Base-by-base conservation (phyloP, 805 yeast genomes). In the Peterozyma toletana region DNA sequence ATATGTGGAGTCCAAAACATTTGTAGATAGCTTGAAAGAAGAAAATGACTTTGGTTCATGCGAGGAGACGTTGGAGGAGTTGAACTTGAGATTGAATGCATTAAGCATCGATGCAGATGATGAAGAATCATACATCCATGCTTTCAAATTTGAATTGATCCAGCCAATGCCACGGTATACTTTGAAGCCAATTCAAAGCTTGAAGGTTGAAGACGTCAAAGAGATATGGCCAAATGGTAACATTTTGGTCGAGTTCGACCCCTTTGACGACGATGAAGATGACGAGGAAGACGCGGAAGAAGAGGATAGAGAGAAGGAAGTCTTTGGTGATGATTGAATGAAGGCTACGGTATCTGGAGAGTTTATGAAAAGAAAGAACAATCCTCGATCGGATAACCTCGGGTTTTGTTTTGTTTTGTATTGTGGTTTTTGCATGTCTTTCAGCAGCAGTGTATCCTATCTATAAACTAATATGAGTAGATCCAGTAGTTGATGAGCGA, bases 1-100 rank as follows among this genome's bases (percentile, higher is more conserved):
- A 40, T 75, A 64, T 50, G 70, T 78, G 35, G 78, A 74, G 44
- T 52, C 73, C 10, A 62, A 66, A 41, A 41, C 71, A 16, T 56
- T 57, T 47, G 38, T 56, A 27, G 40, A 47, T 27, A 35, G 14
- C 5, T 34, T n/a, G 15, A 15, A 11, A 14, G 35, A 15, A 21
- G 41, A 37, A 33, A 30, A 14, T 10, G 39, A 39, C 29, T 21
- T 21, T 21, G 27, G 27, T 7, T 21, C 7, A 7, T 7, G 7
- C 4, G 33, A 13, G n/a, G 21, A 27, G 15, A 30, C 11, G 9
- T 17, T 17, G 15, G 37, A 41, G 36, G 34, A 38, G 9, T 53
- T 52, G 33, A 13, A 56, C 15, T 39, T 48, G 2, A 48, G 39
- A 5, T 30, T 46, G n/a, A 21, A 45, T 7, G 21, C 51, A 50